These are phyloP conservation scores for Neoconidiobolus thromboides DNA, from an alignment of 371 early-diverging fungal species.

Conservation along the genomic window DNA sequence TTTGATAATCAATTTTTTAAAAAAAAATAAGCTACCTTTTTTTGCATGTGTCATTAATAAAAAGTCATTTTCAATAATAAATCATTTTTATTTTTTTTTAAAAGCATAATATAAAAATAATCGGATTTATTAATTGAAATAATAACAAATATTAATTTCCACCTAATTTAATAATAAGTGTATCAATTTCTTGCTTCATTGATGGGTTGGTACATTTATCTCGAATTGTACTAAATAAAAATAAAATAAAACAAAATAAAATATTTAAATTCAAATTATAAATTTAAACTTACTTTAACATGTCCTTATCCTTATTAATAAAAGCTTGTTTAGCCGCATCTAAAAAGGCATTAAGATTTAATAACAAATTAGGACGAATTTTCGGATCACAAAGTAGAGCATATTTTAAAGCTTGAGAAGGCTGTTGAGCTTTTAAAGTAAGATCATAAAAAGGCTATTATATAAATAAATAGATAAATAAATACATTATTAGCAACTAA, in stretches of 20 bases:
- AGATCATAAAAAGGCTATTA: slow-evolving; percentile 67
- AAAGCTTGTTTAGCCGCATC: slow-evolving; percentile 64
- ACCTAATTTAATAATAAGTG: no score
- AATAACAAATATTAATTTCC: no score
- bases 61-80: no score
- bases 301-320: slow-evolving; percentile 37
- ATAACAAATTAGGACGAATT: slow-evolving; percentile 40
- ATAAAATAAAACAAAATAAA: neutral
- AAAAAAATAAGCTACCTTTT: no score
- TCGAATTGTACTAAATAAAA: neutral
- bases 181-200: no score
- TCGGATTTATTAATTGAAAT: no score
- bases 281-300: slow-evolving; percentile 26
- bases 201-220: no score
- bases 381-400: slow-evolving; percentile 50
- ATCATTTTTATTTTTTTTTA: no score
- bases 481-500: neutral
- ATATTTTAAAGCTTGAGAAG: slow-evolving; percentile 58
- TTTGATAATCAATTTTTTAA: no score
- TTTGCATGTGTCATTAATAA: no score
- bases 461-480: neutral
- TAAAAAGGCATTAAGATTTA: slow-evolving; percentile 53
- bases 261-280: neutral
- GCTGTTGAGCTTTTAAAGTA: slow-evolving; percentile 54
- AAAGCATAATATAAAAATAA: no score